These are phyloP conservation scores for Hibiscus mutabilis DNA, from an alignment of 345 rosid species.

Conservation along the genomic window DNA sequence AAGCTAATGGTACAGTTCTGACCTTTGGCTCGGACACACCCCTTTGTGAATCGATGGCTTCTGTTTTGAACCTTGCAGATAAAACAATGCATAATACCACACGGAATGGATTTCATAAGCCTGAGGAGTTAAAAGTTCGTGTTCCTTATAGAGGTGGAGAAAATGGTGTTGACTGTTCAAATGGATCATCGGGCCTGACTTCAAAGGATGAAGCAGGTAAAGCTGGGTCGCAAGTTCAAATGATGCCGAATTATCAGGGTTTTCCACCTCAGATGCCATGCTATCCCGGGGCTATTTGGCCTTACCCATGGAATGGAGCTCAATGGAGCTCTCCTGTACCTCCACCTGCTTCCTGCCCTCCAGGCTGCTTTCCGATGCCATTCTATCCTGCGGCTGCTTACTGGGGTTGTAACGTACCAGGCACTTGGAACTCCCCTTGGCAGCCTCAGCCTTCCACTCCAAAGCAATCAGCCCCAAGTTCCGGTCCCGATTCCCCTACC, in stretches of 20 bases:
- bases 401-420: slow-evolving; percentile 68
- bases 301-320: slow-evolving; percentile 52
- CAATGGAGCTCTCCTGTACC: slow-evolving; percentile 43
- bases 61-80: slow-evolving; percentile 66
- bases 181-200: slow-evolving; percentile 23
- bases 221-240: slow-evolving; percentile 19
- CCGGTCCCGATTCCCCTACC: slow-evolving; percentile 76
- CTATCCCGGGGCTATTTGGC: slow-evolving; percentile 55
- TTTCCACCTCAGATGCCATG: slow-evolving; percentile 44
- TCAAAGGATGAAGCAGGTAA: slow-evolving; percentile 31
- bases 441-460: slow-evolving; percentile 66
- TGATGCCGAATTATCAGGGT: slow-evolving; percentile 26
- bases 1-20: slow-evolving; percentile 61
- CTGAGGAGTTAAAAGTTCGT: slow-evolving; percentile 36
- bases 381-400: slow-evolving; percentile 56
- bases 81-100: slow-evolving; percentile 36
- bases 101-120: slow-evolving; percentile 46
- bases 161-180: slow-evolving; percentile 24
- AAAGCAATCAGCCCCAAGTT: slow-evolving; percentile 24
- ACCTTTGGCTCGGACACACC: slow-evolving; percentile 72
- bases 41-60: slow-evolving; percentile 82
- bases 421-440: slow-evolving; percentile 69
- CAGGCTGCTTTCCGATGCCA: slow-evolving; percentile 45
- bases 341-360: slow-evolving; percentile 43
- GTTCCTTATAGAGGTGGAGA: slow-evolving; percentile 26